Conservation (phyloP, 2,329 filamentous ascomycete species). For the Aspergillus pseudonomiae region DNA sequence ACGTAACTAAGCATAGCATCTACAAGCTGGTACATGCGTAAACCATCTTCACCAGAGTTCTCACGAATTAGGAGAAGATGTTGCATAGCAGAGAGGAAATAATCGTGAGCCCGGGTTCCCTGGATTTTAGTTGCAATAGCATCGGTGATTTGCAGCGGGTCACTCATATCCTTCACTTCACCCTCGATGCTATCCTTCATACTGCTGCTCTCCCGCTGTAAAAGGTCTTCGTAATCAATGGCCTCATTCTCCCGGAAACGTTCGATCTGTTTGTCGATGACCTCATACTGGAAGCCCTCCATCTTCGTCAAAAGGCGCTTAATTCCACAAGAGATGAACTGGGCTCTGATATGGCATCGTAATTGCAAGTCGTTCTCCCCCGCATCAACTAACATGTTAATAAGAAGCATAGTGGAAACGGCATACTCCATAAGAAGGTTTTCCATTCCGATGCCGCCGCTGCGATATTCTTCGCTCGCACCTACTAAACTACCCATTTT, state of each 20-base stretch:
- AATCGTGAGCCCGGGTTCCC: constrained; percentile 86
- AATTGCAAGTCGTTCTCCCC: constrained; percentile 86
- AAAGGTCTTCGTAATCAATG: constrained; percentile 96
- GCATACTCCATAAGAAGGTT: constrained; percentile 99
- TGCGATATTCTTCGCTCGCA: constrained; percentile 93
- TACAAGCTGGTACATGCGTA: constrained; percentile 95
- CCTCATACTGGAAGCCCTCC: constrained; percentile 97
- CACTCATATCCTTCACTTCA: constrained; percentile 87
- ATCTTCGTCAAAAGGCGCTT: constrained; percentile 94
- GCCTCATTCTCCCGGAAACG: constrained; percentile 90
- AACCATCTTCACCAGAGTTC: constrained; percentile 85
- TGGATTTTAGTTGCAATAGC: constrained; percentile 84
- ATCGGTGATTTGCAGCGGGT: constrained; percentile 90
- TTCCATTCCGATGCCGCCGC: constrained; percentile 96
- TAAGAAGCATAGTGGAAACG: constrained; percentile 87
- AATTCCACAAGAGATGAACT: constrained; percentile 94
- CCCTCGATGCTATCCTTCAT: constrained; percentile 85
- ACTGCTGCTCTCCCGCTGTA: constrained; percentile 87
- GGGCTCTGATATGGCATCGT: constrained; percentile 89
- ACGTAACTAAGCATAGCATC: constrained; percentile 99
- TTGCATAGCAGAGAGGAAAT: constrained; percentile 93
- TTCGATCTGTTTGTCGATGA: constrained; percentile 98
- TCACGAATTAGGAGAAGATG: constrained; percentile 91
- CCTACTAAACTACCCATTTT: constrained; percentile 99
- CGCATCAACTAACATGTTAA: constrained; percentile 96